A percentile compares a stretch with the other conserved stretches of the same genome.
These are phyloP conservation scores for Flaveria robusta DNA, from an alignment of 129 eudicot species.

Conservation along the genomic window DNA sequence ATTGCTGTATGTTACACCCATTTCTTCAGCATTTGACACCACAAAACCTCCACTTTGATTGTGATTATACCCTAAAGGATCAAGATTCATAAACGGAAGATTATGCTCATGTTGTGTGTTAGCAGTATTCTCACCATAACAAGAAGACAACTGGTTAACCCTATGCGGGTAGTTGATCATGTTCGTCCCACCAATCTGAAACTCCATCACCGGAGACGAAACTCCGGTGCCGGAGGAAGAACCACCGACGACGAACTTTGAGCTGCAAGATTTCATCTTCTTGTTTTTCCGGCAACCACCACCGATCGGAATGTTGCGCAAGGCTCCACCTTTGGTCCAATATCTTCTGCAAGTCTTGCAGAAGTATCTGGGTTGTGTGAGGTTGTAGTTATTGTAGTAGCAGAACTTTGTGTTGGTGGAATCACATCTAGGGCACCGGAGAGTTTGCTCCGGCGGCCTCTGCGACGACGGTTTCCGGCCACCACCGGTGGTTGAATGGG, in stretches of 20 bases:
- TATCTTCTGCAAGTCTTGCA: constrained; percentile 92
- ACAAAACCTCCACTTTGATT: constrained; percentile 11
- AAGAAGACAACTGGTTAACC: constrained; percentile 41
- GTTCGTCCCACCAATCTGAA: constrained; percentile 58
- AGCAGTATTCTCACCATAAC: constrained; percentile 44
- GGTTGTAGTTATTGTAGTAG: constrained; percentile 93
- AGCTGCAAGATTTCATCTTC: constrained; percentile 47
- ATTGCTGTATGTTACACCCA: constrained; percentile 34
- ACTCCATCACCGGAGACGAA: constrained; percentile 54
- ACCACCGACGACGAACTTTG: constrained; percentile 34
- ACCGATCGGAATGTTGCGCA: constrained; percentile 84
- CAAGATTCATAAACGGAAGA: constrained; percentile 51
- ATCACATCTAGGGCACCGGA: constrained; percentile 85
- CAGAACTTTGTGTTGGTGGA: constrained; percentile 91
- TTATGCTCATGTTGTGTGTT: background rate
- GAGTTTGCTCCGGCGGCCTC: constrained; percentile 44
- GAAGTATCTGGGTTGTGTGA: constrained; percentile 86
- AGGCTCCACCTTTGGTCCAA: constrained; percentile 92
- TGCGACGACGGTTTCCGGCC: constrained; percentile 36
- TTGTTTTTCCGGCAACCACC: constrained; percentile 88
- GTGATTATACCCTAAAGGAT: constrained; percentile 38
- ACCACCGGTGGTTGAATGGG: constrained; percentile 34
- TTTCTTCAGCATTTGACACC: constrained; percentile 37
- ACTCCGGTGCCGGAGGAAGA: constrained; percentile 39
- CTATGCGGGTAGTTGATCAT: constrained; percentile 23